A percentile compares a stretch with the other conserved stretches of the same genome.
phyloP scores from a whole-genome alignment of 345 rosid species.

The Capsella bursapastoris region DNA sequence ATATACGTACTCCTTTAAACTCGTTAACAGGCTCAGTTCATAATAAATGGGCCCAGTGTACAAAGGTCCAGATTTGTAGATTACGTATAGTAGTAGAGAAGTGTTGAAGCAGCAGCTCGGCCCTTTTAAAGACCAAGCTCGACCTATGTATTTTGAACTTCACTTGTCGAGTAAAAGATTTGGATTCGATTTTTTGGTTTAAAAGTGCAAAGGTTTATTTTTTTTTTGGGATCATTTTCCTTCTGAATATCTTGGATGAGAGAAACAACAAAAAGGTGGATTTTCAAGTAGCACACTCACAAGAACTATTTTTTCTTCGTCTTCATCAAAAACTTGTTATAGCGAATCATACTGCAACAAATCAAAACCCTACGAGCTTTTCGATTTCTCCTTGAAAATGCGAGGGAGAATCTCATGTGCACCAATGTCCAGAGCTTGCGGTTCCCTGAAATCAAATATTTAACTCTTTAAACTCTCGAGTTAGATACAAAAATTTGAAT shows the following conservation, averaged over 20 bases:
- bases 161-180: neutral
- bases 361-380: constrained; percentile 34
- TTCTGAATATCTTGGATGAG: neutral
- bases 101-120: neutral
- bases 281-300: constrained; percentile 19
- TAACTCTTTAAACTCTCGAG: neutral
- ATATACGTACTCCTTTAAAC: neutral
- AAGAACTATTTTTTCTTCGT: constrained; percentile 29
- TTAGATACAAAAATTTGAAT: neutral
- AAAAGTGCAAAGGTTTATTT: neutral
- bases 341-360: constrained; percentile 29
- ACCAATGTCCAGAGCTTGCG: constrained; percentile 70
- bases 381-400: constrained; percentile 62
- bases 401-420: constrained; percentile 91
- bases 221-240: neutral
- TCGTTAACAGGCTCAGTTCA: neutral
- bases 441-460: constrained; percentile 64
- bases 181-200: neutral
- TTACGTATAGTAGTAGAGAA: neutral
- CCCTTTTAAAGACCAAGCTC: neutral
- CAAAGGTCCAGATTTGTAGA: neutral
- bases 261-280: constrained; percentile 14
- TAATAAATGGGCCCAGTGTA: neutral
- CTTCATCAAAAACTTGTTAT: constrained; percentile 34
- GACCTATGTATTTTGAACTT: neutral